Evolutionary conservation across 2,329 filamentous ascomycete genomes (phyloP).

Genomic region (Anthostomella pinea): DNA sequence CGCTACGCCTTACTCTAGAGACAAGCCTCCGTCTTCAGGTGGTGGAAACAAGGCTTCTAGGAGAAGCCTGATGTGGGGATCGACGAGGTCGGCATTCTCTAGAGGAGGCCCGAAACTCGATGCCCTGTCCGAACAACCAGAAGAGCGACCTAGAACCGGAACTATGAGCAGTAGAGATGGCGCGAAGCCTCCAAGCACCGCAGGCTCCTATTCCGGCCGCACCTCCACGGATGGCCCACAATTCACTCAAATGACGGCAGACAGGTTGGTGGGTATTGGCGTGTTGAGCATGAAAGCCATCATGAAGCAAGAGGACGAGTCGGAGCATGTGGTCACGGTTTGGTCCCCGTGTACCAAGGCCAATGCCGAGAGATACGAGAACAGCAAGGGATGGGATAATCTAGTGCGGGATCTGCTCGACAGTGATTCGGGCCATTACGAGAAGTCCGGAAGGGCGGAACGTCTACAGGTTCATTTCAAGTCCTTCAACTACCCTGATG

Average conservation of each 20-base stretch:
- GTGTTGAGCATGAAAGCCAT: slow-evolving; percentile 73
- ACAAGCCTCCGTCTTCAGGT: slow-evolving; percentile 49
- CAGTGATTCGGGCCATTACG: slow-evolving; percentile 70
- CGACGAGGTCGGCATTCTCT: slow-evolving; percentile 52
- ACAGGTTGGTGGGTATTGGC: slow-evolving; percentile 73
- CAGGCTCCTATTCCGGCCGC: slow-evolving; percentile 47
- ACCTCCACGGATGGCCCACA: slow-evolving; percentile 34
- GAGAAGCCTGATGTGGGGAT: slow-evolving; percentile 68
- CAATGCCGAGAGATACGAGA: slow-evolving; percentile 54
- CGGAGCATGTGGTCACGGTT: slow-evolving; percentile 72
- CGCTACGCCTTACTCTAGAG: slow-evolving; percentile 38
- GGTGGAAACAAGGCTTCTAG: slow-evolving; percentile 55
- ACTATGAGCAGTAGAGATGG: slow-evolving; percentile 45
- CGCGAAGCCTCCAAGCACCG: slow-evolving; percentile 49
- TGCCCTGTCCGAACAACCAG: slow-evolving; percentile 51
- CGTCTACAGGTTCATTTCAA: slow-evolving; percentile 76
- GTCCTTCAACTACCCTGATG: slow-evolving; percentile 73
- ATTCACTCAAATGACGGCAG: slow-evolving; percentile 48
- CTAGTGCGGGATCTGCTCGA: slow-evolving; percentile 71
- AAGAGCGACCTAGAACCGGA: slow-evolving; percentile 36
- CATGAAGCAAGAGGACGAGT: slow-evolving; percentile 67
- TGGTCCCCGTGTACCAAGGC: slow-evolving; percentile 64
- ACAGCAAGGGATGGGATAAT: slow-evolving; percentile 67
- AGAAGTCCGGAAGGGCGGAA: slow-evolving; percentile 69
- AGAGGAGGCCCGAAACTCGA: slow-evolving; percentile 54